Percentiles rank a stretch among this genome's conserved stretches.
Evolutionary conservation across 306 rosid genomes (phyloP).

Genomic region (Pyrus bretschneideri): DNA sequence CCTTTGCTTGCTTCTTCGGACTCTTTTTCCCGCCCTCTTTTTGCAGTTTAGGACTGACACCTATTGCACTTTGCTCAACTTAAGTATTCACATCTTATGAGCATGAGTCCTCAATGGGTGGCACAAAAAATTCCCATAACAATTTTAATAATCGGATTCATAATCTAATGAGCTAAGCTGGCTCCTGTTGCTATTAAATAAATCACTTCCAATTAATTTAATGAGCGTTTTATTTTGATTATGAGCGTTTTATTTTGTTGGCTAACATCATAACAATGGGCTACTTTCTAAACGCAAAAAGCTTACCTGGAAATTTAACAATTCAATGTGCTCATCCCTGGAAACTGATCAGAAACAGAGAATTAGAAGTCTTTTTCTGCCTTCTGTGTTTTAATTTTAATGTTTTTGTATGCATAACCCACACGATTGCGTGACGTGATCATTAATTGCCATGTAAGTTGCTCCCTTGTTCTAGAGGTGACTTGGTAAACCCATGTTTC

Average conservation of each 20-base stretch:
- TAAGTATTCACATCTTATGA: not conserved
- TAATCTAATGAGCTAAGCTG: not conserved
- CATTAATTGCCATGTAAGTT: not conserved
- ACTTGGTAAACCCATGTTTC: not conserved
- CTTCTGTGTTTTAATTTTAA: not conserved
- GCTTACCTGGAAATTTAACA: slow-evolving; percentile 5
- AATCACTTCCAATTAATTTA: slow-evolving; percentile 1
- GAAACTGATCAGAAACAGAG: not conserved
- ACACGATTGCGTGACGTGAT: not conserved
- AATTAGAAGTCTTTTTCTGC: not conserved
- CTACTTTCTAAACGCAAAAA: not conserved
- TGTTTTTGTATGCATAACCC: not conserved
- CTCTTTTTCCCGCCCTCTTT: not conserved
- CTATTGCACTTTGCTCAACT: not conserved
- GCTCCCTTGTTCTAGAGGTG: not conserved
- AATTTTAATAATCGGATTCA: not conserved
- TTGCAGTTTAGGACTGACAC: not conserved
- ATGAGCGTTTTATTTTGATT: slow-evolving; percentile 14
- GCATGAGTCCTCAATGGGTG: not conserved
- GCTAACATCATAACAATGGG: slow-evolving; percentile 25
- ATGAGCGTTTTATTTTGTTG: slow-evolving; percentile 26
- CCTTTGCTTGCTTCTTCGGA: not conserved
- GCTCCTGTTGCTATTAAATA: not conserved
- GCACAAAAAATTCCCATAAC: not conserved
- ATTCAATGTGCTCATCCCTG: not conserved